Base-by-base conservation (phyloP, 495 filamentous ascomycete species). In the Lophiostoma macrostomum region DNA sequence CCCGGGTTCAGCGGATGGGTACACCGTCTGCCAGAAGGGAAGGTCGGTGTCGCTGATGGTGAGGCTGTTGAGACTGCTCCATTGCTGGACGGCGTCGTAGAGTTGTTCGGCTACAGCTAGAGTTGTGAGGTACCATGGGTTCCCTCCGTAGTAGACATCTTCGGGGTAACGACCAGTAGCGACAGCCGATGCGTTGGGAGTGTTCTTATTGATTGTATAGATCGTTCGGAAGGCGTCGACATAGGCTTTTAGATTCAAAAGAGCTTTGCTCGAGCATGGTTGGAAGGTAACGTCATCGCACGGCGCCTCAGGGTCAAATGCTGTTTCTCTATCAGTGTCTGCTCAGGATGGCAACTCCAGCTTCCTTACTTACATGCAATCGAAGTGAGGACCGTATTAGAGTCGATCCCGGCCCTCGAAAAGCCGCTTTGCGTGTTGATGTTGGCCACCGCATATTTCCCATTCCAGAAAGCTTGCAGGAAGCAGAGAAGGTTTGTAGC, bases 81-180 rank as follows among this genome's bases (percentile, higher is more conserved):
- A 85, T 41, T 81, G 76, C 46, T 80, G 77, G 8, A 84, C 34
- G 4, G 82, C 80, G 53, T 81, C 80, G 60, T 86, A 87, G 24
- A 86, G 73, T 55, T 78, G 76, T 64, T 87, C 83, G 11, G 82
- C 83, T 1, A 80, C 81, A 13, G 80, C 81, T 31, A 83, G 67
- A 2, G 81, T 86, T 54, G 73, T 73, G 10, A 87, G 73, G 56
- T 82, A 85, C 83, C 82, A 85, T 12, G 50, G 46, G 23, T 55
- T 50, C 0, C 50, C 83, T 28, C 76, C 75, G 56, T 82, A 80
- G 61, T 87, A 89, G 4, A 70, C 60, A 50, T 88, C 85, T 60
- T 87, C 83, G 2, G 80, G 62, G 58, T 90, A 90, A 16, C 86
- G 69, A 43, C 86, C 86, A 6, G 85, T 73, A 10, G 84, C 80